A percentile compares a stretch with the other conserved stretches of the same genome.
Conservation (phyloP, 2,329 filamentous ascomycete genomes). For the Fusarium continuum region DNA sequence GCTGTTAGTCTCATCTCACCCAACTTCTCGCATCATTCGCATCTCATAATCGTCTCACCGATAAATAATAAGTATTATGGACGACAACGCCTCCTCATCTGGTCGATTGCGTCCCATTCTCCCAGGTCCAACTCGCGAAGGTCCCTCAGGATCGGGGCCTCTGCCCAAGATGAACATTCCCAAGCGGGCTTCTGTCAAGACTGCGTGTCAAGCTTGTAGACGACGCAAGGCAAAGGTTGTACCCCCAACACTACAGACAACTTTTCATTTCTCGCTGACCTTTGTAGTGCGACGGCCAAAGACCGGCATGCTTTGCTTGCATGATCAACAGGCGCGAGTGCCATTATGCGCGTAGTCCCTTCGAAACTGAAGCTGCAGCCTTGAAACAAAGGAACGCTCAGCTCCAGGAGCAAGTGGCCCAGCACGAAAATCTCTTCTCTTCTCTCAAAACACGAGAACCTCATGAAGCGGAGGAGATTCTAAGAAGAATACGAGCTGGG, state of each 20-base stretch:
- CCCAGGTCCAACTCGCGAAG: conserved; percentile 7
- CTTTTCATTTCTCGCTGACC: not conserved
- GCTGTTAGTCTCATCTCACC: not conserved
- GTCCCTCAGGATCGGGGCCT: not conserved
- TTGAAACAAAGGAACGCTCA: conserved; percentile 22
- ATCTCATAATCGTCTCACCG: not conserved
- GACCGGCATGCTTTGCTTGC: conserved; percentile 22
- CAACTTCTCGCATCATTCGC: not conserved
- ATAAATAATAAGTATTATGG: conserved; percentile 3
- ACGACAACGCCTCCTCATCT: not conserved
- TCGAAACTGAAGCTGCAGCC: conserved; percentile 12
- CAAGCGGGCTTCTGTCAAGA: conserved; percentile 21
- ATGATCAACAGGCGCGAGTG: conserved; percentile 9
- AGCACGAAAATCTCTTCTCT: conserved; percentile 18
- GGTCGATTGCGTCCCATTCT: conserved; percentile 7
- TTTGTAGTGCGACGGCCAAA: conserved; percentile 21
- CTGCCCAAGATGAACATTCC: conserved; percentile 18
- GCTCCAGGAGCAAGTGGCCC: not conserved
- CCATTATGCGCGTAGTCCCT: conserved; percentile 6
- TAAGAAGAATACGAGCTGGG: conserved; percentile 23
- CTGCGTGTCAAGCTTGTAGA: conserved; percentile 25
- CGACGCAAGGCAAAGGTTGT: conserved; percentile 29
- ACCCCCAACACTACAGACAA: too few species aligned
- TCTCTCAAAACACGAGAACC: conserved; percentile 4
- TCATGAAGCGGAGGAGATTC: conserved; percentile 23